Conservation (phyloP, 73 alveolate genomes). For the Paramecium sexaurelia region DNA sequence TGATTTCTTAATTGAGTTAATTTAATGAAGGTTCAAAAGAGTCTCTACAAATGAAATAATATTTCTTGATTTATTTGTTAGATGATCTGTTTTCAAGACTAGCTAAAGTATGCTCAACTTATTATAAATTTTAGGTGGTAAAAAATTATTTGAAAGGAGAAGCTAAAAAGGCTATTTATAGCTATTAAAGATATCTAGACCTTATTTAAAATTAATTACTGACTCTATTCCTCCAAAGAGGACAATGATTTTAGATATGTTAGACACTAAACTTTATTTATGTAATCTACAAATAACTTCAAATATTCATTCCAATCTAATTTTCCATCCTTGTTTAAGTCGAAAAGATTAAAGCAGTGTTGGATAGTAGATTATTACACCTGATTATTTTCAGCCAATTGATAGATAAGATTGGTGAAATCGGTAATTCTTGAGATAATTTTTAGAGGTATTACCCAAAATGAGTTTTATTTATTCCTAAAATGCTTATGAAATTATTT, state of each 20-base stretch:
- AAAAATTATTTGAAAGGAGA: neutral
- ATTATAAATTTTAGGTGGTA: neutral
- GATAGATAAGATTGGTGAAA: neutral
- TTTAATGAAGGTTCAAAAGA: neutral
- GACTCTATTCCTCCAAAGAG: neutral
- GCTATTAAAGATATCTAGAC: neutral
- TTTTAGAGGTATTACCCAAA: neutral
- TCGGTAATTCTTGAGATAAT: neutral
- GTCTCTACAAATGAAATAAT: neutral
- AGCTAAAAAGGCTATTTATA: neutral
- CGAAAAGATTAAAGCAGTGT: neutral
- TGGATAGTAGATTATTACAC: neutral
- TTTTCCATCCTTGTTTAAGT: neutral
- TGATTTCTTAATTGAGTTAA: neutral
- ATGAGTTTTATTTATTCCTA: slow-evolving; percentile 6
- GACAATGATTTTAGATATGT: neutral
- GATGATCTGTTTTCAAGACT: neutral
- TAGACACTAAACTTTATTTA: neutral
- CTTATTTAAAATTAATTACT: neutral
- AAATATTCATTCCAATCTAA: slow-evolving; percentile 25
- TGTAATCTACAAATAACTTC: neutral
- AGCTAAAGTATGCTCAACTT: neutral
- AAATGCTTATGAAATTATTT: neutral
- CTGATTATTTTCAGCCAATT: neutral
- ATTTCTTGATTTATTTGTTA: neutral